Evolutionary conservation across 495 filamentous ascomycete genomes (phyloP).

Genomic region (Penicillium coffeae): DNA sequence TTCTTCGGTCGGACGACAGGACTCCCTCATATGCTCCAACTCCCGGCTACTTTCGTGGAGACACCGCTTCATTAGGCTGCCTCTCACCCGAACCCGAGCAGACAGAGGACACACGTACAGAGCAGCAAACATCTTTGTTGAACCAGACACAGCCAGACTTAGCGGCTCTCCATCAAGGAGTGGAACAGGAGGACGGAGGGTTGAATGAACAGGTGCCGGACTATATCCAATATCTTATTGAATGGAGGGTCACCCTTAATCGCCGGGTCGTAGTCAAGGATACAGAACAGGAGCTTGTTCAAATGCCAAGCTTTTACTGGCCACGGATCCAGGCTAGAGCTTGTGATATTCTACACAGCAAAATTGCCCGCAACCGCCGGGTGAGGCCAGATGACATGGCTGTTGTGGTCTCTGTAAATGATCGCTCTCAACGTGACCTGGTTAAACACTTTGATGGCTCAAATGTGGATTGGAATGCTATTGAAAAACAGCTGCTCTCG

Average conservation of each 20-base stretch:
- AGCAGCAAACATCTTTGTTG: too few relatives aligned
- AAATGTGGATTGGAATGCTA: slow-evolving; percentile 17
- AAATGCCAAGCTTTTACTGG: slow-evolving; percentile 1
- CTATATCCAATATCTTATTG: background rate
- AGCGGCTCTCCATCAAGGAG: background rate
- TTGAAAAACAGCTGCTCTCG: slow-evolving; percentile 17
- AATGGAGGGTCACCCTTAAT: slow-evolving; percentile 1
- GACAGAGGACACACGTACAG: background rate
- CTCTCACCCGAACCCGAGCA: background rate
- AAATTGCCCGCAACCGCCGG: background rate
- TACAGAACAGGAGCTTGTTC: background rate
- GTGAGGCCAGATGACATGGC: slow-evolving; percentile 18
- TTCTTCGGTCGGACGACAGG: too few relatives aligned
- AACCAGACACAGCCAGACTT: background rate
- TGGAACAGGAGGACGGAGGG: background rate
- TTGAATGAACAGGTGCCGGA: background rate
- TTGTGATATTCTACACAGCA: background rate
- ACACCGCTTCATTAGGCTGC: background rate
- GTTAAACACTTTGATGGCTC: slow-evolving; percentile 15
- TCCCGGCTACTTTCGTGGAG: background rate
- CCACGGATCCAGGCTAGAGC: background rate
- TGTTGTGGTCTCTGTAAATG: slow-evolving; percentile 17
- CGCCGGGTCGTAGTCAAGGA: background rate
- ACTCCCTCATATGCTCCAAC: too few relatives aligned
- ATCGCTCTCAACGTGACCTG: slow-evolving; percentile 20